phyloP scores from a whole-genome alignment of 2,329 filamentous ascomycete species.

The Akanthomyces lecanii region DNA sequence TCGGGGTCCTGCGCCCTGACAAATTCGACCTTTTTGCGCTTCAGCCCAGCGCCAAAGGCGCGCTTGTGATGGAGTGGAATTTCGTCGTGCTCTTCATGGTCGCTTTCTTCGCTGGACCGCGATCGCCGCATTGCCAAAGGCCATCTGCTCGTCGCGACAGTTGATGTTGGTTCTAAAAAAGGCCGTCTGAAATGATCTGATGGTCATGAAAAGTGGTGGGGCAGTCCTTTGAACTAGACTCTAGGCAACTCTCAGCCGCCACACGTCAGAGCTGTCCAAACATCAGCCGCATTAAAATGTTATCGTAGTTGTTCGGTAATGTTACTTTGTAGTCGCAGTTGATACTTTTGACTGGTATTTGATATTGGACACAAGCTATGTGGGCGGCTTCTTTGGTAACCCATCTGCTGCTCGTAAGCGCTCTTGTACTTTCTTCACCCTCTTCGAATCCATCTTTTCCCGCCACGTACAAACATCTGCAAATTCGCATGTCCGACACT shows the following conservation, averaged over 20 bases:
- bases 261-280: too few relatives aligned
- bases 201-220: neutral
- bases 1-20: conserved; percentile 48
- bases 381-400: neutral
- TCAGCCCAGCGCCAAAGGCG: conserved; percentile 54
- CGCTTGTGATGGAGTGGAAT: conserved; percentile 50
- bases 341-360: neutral
- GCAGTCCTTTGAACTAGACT: neutral
- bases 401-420: conserved; percentile 22
- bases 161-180: neutral
- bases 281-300: too few relatives aligned
- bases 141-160: neutral
- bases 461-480: conserved; percentile 75
- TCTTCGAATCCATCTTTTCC: conserved; percentile 60
- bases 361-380: neutral
- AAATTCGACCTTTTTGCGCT: conserved; percentile 52
- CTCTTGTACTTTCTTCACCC: conserved; percentile 25
- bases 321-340: neutral
- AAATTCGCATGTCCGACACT: conserved; percentile 84
- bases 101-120: conserved; percentile 19
- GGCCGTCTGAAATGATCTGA: neutral
- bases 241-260: neutral
- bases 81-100: conserved; percentile 38
- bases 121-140: conserved; percentile 26
- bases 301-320: too few relatives aligned